phyloP scores from a whole-genome alignment of 1,284 basidiomycete genomes.

The Cutaneotrichosporon spelunceum region DNA sequence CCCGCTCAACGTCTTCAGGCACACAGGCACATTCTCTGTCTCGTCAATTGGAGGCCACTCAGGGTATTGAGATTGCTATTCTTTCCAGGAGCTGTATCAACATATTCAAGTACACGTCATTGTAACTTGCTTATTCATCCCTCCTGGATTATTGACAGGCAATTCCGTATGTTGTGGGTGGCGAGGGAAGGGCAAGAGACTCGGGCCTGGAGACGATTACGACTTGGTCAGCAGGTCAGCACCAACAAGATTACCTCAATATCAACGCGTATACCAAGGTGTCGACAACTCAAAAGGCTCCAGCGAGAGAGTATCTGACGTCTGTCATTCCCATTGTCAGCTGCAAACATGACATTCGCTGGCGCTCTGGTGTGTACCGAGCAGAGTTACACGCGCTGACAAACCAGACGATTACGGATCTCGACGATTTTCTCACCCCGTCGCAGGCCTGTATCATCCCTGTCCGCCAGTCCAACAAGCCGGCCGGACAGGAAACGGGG shows the following conservation, averaged over 20 bases:
- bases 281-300: background rate
- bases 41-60: background rate
- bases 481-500: constrained; percentile 25
- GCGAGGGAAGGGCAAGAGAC: background rate
- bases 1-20: background rate
- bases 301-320: background rate
- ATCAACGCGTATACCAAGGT: background rate
- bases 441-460: constrained; percentile 98
- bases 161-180: background rate
- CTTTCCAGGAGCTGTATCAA: too few relatives aligned
- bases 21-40: background rate
- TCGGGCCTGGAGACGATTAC: background rate
- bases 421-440: constrained; percentile 97
- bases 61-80: too few relatives aligned
- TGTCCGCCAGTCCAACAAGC: constrained; percentile 54
- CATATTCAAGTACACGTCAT: too few relatives aligned
- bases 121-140: background rate
- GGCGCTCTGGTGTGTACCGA: constrained; percentile 67
- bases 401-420: constrained; percentile 62
- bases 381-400: background rate
- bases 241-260: background rate
- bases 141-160: background rate
- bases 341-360: constrained; percentile 69
- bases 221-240: background rate
- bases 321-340: background rate